Evolutionary conservation across 345 rosid species (phyloP).

Genomic region (Mangifera indica): DNA sequence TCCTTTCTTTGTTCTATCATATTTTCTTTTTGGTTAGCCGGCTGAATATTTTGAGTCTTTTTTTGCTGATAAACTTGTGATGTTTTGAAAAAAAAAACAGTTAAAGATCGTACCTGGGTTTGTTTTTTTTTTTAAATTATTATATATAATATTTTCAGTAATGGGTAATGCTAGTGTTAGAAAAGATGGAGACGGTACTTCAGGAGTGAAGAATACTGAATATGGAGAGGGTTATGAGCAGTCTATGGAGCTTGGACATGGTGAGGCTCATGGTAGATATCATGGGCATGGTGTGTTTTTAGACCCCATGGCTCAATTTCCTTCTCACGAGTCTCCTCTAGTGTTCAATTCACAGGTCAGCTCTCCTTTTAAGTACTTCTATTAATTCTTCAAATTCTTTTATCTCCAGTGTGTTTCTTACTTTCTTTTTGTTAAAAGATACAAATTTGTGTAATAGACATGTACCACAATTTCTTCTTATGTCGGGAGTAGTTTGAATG

Average conservation of each 20-base stretch:
- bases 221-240: conserved; percentile 33
- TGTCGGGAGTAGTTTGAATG: not conserved
- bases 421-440: not conserved
- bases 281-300: conserved; percentile 18
- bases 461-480: not conserved
- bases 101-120: conserved; percentile 26
- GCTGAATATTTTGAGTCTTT: not conserved
- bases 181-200: conserved; percentile 44
- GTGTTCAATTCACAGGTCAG: conserved; percentile 35
- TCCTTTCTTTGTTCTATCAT: not conserved
- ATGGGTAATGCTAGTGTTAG: conserved; percentile 72
- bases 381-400: not conserved
- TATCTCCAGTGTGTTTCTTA: too few relatives aligned
- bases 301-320: conserved; percentile 37
- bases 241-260: conserved; percentile 22
- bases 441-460: not conserved
- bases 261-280: conserved; percentile 12
- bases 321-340: conserved; percentile 32
- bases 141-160: conserved; percentile 26
- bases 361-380: not conserved
- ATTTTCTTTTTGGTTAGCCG: not conserved
- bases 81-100: not conserved
- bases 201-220: conserved; percentile 28
- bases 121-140: not conserved
- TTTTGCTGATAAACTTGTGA: conserved; percentile 5